Percentiles rank a stretch among this genome's conserved stretches.
These are phyloP conservation scores for Puccinia sorghi DNA, from an alignment of 1,284 basidiomycete genomes.

Conservation along the genomic window DNA sequence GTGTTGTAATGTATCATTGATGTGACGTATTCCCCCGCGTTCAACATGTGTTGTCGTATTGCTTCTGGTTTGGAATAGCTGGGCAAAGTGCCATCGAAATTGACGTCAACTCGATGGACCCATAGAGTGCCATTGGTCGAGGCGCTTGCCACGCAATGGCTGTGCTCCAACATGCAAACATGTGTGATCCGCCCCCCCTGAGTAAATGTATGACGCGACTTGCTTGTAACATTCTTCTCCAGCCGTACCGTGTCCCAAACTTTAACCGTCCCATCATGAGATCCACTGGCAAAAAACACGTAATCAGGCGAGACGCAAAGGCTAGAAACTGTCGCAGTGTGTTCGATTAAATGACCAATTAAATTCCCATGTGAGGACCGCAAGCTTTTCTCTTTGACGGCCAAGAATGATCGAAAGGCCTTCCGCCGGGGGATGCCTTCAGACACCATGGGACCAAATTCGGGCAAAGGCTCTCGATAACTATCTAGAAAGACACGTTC, in stretches of 20 bases:
- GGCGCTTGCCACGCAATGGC: slow-evolving; percentile 60
- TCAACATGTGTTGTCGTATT: slow-evolving; percentile 58
- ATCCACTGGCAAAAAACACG: slow-evolving; percentile 85
- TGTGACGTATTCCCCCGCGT: slow-evolving; percentile 58
- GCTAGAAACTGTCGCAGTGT: slow-evolving; percentile 74
- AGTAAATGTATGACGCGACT: slow-evolving; percentile 59
- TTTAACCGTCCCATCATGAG: slow-evolving; percentile 79
- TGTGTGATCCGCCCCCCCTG: slow-evolving; percentile 59
- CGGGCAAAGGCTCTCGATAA: slow-evolving; percentile 73
- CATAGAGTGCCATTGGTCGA: slow-evolving; percentile 59
- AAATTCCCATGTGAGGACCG: slow-evolving; percentile 68
- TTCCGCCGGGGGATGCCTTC: slow-evolving; percentile 62
- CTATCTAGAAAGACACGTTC: slow-evolving; percentile 87
- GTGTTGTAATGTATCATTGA: slow-evolving; percentile 58
- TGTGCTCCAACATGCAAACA: slow-evolving; percentile 57
- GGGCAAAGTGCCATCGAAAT: slow-evolving; percentile 57
- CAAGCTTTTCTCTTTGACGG: slow-evolving; percentile 53
- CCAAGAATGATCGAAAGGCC: slow-evolving; percentile 56
- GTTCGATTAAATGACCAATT: slow-evolving; percentile 81
- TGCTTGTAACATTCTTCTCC: slow-evolving; percentile 69
- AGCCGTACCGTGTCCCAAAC: slow-evolving; percentile 78
- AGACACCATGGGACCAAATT: slow-evolving; percentile 78
- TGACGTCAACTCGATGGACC: slow-evolving; percentile 59
- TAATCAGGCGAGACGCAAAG: slow-evolving; percentile 90
- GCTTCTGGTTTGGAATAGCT: slow-evolving; percentile 59